A percentile compares a stretch with the other conserved stretches of the same genome.
Evolutionary conservation across 2,329 filamentous ascomycete genomes (phyloP).

Genomic region (Didymosphaeria variabile): DNA sequence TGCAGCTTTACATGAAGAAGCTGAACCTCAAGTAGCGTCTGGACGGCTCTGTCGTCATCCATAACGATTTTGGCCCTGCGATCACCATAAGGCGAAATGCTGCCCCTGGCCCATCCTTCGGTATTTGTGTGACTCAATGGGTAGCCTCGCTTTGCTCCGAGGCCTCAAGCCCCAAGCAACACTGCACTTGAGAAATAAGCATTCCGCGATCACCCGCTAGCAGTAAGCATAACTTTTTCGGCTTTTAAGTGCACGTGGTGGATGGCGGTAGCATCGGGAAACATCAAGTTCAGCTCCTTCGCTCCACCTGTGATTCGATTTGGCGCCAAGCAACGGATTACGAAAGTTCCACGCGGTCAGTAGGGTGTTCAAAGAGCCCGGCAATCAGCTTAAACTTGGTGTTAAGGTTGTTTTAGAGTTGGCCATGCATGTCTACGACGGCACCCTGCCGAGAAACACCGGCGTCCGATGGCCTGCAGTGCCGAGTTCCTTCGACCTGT

Average conservation of each 20-base stretch:
- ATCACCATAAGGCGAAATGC: no score
- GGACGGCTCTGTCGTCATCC: no score
- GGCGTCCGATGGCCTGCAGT: neutral
- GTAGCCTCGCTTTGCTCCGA: neutral
- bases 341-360: neutral
- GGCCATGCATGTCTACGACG: neutral
- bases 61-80: neutral
- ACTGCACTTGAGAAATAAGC: constrained; percentile 1
- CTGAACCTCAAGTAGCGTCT: neutral
- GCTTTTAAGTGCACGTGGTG: neutral
- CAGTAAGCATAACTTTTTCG: constrained; percentile 7
- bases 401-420: constrained; percentile 14
- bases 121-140: neutral
- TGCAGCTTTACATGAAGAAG: neutral
- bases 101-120: neutral
- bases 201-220: constrained; percentile 11
- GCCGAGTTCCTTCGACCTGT: neutral
- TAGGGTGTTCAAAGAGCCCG: constrained; percentile 6
- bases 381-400: constrained; percentile 13
- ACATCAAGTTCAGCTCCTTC: neutral
- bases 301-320: neutral
- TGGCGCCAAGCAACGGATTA: constrained; percentile 5
- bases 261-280: neutral
- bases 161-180: neutral
- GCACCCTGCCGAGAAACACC: neutral